phyloP scores from a whole-genome alignment of 164 flowering plant species.

The Cinnamomum micranthum region DNA sequence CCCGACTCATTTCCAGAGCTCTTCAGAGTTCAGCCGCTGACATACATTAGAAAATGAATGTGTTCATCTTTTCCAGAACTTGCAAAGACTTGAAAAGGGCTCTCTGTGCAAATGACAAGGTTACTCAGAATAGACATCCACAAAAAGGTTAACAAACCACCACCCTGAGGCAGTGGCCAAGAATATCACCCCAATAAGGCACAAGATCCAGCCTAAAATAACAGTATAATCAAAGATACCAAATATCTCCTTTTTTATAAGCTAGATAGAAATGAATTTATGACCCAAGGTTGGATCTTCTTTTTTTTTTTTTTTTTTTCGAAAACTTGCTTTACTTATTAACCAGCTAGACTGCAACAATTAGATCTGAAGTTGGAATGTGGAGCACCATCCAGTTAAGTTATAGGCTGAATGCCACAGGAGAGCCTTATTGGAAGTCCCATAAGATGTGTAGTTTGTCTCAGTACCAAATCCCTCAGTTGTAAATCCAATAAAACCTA shows the following conservation, averaged over 20 bases:
- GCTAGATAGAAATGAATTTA: background rate
- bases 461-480: background rate
- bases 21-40: background rate
- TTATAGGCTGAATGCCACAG: no score
- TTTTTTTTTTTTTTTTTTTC: no score
- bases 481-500: background rate
- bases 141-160: background rate
- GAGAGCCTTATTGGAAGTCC: no score
- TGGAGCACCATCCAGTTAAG: background rate
- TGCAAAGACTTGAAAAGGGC: background rate
- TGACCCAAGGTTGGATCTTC: no score
- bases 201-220: background rate
- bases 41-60: background rate
- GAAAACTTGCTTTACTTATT: no score
- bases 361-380: background rate
- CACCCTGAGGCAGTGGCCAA: background rate
- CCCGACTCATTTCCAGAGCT: background rate
- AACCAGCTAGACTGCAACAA: no score
- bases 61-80: no score
- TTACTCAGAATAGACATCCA: background rate
- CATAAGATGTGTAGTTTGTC: no score
- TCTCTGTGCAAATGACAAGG: background rate
- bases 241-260: background rate
- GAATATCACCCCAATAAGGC: background rate
- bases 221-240: background rate